Base-by-base conservation (phyloP, 2,329 filamentous ascomycete genomes). In the Davidsoniella eucalypti region DNA sequence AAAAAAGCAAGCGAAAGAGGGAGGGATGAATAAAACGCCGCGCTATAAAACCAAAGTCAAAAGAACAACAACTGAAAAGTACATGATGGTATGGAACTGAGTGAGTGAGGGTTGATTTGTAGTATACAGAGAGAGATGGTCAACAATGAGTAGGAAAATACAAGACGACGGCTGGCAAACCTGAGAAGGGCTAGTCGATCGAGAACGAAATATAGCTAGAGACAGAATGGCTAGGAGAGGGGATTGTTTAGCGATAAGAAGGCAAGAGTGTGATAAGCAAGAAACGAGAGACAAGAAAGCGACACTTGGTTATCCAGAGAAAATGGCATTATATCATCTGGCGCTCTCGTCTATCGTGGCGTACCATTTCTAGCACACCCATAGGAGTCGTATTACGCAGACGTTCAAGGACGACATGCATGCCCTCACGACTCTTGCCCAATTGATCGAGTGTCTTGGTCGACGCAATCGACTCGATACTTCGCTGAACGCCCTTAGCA, bases 391-490 rank as follows among this genome's bases (percentile, higher is more conserved):
- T 75, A 61, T 75, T 73, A 44, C 75, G 70, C 48, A 79, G 66
- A 44, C 84, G 71, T 63, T 87, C 82, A 18, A 92, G 70, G 7
- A 92, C 84, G 37, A 88, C 76, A 51, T 76, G 79, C 85, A 92
- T 90, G 45, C 85, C 85, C 61, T 88, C 82, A 46, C 82, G 78
- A 57, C 83, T 85, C 67, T 88, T 88, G 47, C 81, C 79, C 58
- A 90, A 73, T 61, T 85, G 83, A 58, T 83, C 81, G 56, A 82
- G 76, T 4, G 85, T 87, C 61, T 85, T 82, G 59, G 79, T 82
- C 38, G 84, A 78, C 9, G 83, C 84, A 54, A 90, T 80, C 49
- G 75, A 75, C 67, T 92, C 85, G 58, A 92, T 88, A 59, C 80
- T 86, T 56, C 81, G 71, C 62, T 88, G 82, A 43, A 90, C 75